A percentile compares a stretch with the other conserved stretches of the same genome.
phyloP scores from a whole-genome alignment of 495 filamentous ascomycete species.

The Penicillium goetzii region DNA sequence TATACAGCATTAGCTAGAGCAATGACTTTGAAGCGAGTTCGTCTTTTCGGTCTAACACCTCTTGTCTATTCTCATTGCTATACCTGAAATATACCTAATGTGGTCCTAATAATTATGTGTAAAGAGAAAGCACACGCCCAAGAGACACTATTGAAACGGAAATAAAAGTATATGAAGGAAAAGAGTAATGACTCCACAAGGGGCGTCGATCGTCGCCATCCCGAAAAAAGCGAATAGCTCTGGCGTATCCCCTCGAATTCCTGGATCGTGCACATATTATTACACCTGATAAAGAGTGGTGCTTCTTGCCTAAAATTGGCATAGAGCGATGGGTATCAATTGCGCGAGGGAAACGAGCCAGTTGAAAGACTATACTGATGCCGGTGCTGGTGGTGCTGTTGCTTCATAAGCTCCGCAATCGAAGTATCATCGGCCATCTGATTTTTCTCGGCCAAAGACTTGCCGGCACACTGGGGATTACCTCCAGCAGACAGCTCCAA shows the following conservation, averaged over 20 bases:
- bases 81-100: not conserved
- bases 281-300: too few relatives aligned
- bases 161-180: conserved; percentile 1
- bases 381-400: not conserved
- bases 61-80: not conserved
- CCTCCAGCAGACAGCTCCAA: conserved; percentile 30
- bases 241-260: not conserved
- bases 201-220: not conserved
- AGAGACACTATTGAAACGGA: not conserved
- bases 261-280: not conserved
- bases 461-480: conserved; percentile 11
- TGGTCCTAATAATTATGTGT: conserved; percentile 6
- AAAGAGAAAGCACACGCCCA: not conserved
- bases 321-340: not conserved
- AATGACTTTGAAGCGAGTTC: conserved; percentile 1
- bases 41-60: not conserved
- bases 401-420: conserved; percentile 14
- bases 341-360: not conserved
- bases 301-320: not conserved
- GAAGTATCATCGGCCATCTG: conserved; percentile 6
- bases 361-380: not conserved
- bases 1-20: conserved; percentile 6
- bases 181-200: not conserved
- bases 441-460: conserved; percentile 16
- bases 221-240: conserved; percentile 6